Base-by-base conservation (phyloP, 805 yeast species). In the Candida lessepsii region DNA sequence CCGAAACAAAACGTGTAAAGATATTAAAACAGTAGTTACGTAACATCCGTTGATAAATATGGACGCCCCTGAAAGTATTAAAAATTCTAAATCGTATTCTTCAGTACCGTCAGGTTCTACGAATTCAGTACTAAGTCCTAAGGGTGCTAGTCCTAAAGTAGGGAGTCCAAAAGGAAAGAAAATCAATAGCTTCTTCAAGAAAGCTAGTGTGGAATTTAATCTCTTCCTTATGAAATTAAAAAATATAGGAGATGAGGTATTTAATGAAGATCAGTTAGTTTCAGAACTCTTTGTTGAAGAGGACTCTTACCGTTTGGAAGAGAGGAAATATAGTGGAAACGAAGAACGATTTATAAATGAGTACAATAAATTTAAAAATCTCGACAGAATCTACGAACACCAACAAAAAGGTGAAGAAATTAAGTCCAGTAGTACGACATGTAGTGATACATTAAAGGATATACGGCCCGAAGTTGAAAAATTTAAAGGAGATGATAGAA, bases 271-370 rank as follows among this genome's bases (percentile, higher is more conserved):
- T 60, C 80, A 77, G 46, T 61, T 67, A 1, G 63, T 73, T 1
- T 73, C 70, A 36, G 78, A 75, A 29, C 57, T 80, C 9, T 80
- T 80, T 51, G 69, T 68, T 7, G 67, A 48, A 43, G 63, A 45
- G 48, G 75, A 49, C 51, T 57, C 40, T 30, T 73, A 55, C 51
- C 31, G 47, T 28, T 55, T 57, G 46, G 71, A 57, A 17, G 44
- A 49, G 33, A 55, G 40, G 37, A 57, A 57, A 15, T 47, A 47
- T 48, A 54, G 52, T 21, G 48, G 54, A 2, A 55, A 53, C 11
- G 72, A 67, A 44, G 61, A 58, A 40, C 41, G 45, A 19, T 67
- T 68, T 45, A 45, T 67, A 27, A 44, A 43, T n/a, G 64, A 63
- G 25, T 65, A 50, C 50, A 55, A 58, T 32, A 58, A 56, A 39